Conservation (phyloP, 371 early-diverging fungal genomes). For the Phascolomyces articulosus region DNA sequence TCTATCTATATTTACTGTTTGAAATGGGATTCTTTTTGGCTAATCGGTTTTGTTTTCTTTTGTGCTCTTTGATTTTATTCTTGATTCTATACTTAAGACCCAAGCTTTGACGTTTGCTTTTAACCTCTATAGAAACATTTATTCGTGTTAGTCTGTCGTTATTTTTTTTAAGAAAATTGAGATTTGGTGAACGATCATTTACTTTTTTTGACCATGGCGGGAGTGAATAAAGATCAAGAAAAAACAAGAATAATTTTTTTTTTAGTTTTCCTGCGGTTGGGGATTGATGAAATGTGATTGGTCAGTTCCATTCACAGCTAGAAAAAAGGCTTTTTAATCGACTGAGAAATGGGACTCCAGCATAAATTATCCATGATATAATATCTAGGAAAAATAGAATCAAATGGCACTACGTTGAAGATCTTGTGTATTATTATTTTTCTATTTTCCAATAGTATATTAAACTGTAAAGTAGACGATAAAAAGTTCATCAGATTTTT, state of each 20-base stretch:
- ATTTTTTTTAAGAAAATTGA: not conserved
- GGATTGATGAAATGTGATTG: too few species aligned
- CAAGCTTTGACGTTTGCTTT: slow-evolving; percentile 74
- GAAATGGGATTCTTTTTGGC: slow-evolving; percentile 67
- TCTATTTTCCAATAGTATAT: too few species aligned
- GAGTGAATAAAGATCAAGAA: not conserved
- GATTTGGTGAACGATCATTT: not conserved
- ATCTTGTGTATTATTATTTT: too few species aligned
- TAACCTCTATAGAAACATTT: slow-evolving; percentile 21
- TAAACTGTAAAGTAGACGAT: too few species aligned
- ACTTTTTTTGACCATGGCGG: slow-evolving; percentile 14
- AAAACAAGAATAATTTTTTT: not conserved
- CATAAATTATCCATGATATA: too few species aligned
- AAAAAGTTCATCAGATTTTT: too few species aligned
- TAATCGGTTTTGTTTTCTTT: slow-evolving; percentile 73
- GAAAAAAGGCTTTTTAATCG: too few species aligned
- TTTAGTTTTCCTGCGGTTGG: not conserved
- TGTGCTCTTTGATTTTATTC: slow-evolving; percentile 74
- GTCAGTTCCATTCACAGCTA: too few species aligned
- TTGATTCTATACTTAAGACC: slow-evolving; percentile 77
- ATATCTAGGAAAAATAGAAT: too few species aligned
- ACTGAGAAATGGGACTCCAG: too few species aligned
- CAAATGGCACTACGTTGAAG: too few species aligned
- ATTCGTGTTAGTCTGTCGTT: not conserved
- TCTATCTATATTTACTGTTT: slow-evolving; percentile 35